Percentiles rank a stretch among this genome's conserved stretches.
Conservation (phyloP, 345 rosid genomes). For the Eucalyptus regnans region DNA sequence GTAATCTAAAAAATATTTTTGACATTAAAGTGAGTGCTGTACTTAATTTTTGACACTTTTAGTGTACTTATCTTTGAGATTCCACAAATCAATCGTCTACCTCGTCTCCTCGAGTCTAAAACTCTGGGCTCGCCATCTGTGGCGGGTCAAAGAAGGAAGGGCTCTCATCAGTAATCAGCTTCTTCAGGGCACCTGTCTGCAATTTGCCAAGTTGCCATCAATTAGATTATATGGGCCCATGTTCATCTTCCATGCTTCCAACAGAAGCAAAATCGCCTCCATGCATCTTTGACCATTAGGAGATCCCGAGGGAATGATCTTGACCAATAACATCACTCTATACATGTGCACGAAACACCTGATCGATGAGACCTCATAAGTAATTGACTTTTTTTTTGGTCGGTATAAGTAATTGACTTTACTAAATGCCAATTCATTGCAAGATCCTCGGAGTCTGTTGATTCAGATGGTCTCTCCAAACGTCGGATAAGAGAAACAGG, state of each 20-base stretch:
- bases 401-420: neutral
- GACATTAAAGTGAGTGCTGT: accelerated
- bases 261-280: neutral
- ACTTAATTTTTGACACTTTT: too few relatives aligned
- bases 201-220: neutral
- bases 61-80: neutral
- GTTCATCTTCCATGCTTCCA: neutral
- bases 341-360: neutral
- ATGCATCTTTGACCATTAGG: neutral
- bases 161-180: neutral
- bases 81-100: neutral
- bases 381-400: neutral
- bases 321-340: neutral
- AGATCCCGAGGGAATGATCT: neutral
- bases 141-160: neutral
- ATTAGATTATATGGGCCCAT: neutral
- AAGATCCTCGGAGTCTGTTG: neutral
- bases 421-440: neutral
- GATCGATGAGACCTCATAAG: neutral
- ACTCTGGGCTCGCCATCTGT: neutral
- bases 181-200: neutral
- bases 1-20: too few relatives aligned
- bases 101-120: neutral
- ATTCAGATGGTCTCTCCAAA: neutral
- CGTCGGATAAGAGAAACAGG: neutral